A percentile compares a stretch with the other conserved stretches of the same genome.
Conservation (phyloP, 352 stramenopile genomes). For the Phytophthora colocasiae region DNA sequence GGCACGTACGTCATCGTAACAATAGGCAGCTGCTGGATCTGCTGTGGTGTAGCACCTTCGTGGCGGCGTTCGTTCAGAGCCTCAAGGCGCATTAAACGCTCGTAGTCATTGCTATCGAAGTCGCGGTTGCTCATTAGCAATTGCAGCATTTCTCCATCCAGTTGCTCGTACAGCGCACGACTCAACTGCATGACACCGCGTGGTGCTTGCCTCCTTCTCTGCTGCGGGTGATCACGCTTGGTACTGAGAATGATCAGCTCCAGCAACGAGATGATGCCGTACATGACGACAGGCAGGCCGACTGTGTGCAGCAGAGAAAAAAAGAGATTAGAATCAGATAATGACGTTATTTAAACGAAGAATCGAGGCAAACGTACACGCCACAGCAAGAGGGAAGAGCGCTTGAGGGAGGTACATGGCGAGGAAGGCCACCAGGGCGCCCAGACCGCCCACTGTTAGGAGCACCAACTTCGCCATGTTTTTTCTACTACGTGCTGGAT, state of each 20-base stretch:
- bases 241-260: constrained; percentile 40
- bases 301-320: constrained; percentile 27
- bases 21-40: constrained; percentile 73
- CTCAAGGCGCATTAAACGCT: constrained; percentile 73
- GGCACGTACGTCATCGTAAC: constrained; percentile 62
- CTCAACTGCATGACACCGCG: constrained; percentile 65
- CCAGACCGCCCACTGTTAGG: constrained; percentile 17
- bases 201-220: constrained; percentile 16
- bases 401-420: constrained; percentile 30
- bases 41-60: constrained; percentile 51
- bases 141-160: constrained; percentile 69
- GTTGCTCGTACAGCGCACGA: constrained; percentile 66
- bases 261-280: constrained; percentile 56
- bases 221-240: constrained; percentile 35
- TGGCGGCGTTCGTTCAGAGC: constrained; percentile 60
- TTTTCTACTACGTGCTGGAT: constrained; percentile 1
- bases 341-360: background rate
- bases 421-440: constrained; percentile 26
- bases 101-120: constrained; percentile 78
- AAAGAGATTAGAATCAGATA: background rate
- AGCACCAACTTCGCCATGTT: constrained; percentile 24
- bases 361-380: constrained; percentile 26
- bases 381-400: constrained; percentile 34
- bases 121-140: constrained; percentile 74
- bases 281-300: constrained; percentile 58